Conservation (phyloP, 768 basidiomycete species). For the Pholiota molesta region DNA sequence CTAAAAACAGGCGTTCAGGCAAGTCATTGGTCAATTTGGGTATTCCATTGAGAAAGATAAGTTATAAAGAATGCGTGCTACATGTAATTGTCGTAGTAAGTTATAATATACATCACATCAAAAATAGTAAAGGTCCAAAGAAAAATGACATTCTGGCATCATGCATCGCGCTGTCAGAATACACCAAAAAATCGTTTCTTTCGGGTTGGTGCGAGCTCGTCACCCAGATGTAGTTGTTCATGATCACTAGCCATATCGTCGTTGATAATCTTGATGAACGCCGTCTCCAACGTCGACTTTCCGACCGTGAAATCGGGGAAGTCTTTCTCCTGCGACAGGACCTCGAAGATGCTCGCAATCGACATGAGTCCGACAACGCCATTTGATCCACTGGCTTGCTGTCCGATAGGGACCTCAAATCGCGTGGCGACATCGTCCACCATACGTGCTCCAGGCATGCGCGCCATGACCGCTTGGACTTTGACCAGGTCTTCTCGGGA, state of each 20-base stretch:
- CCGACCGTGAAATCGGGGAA: slow-evolving; percentile 73
- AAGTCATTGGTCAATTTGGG: neutral
- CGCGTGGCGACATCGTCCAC: slow-evolving; percentile 78
- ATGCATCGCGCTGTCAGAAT: neutral
- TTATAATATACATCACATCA: no score
- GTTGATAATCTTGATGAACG: slow-evolving; percentile 73
- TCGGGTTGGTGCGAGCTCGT: slow-evolving; percentile 31
- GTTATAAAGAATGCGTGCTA: neutral
- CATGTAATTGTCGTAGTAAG: neutral
- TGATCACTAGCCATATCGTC: slow-evolving; percentile 25
- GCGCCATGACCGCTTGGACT: slow-evolving; percentile 61
- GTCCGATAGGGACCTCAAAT: slow-evolving; percentile 66
- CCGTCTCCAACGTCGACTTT: slow-evolving; percentile 68
- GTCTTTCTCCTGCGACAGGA: slow-evolving; percentile 52
- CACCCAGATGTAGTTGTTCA: neutral
- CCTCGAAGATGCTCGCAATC: slow-evolving; percentile 59
- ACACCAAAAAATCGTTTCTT: neutral
- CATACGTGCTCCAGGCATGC: slow-evolving; percentile 60
- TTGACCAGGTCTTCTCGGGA: slow-evolving; percentile 59
- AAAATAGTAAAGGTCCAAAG: neutral
- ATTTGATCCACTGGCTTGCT: slow-evolving; percentile 20
- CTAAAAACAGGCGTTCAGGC: neutral
- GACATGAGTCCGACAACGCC: slow-evolving; percentile 37
- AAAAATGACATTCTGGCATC: neutral
- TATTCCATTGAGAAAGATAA: neutral